phyloP scores from a whole-genome alignment of 306 rosid genomes.

The Ziziphus jujuba region DNA sequence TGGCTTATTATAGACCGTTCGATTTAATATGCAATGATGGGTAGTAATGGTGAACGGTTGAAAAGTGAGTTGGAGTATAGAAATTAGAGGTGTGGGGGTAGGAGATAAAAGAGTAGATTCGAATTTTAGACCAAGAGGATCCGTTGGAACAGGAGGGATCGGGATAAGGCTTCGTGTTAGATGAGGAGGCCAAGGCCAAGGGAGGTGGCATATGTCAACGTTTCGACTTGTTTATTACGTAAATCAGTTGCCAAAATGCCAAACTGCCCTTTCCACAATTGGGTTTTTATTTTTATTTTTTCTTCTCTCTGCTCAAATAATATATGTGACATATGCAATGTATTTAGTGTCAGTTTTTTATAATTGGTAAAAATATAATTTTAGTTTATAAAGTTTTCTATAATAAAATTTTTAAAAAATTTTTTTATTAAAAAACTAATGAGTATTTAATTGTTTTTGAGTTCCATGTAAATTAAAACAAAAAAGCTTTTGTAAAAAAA shows the following conservation, averaged over 20 bases:
- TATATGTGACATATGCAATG: too few relatives aligned
- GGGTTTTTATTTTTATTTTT: too few relatives aligned
- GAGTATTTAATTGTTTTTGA: too few relatives aligned
- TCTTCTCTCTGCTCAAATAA: too few relatives aligned
- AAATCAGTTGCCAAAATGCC: neutral
- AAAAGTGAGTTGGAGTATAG: neutral
- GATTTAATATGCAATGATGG: too few relatives aligned
- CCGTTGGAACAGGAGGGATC: neutral
- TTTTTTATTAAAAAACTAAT: too few relatives aligned
- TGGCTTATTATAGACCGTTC: neutral
- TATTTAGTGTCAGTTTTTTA: too few relatives aligned
- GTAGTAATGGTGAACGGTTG: neutral
- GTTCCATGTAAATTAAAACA: too few relatives aligned
- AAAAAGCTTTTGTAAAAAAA: too few relatives aligned
- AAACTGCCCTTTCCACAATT: neutral
- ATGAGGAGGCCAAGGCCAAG: neutral
- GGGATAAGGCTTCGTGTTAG: neutral
- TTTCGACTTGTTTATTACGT: neutral
- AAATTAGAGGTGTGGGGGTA: neutral
- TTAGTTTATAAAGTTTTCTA: too few relatives aligned
- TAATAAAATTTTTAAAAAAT: too few relatives aligned
- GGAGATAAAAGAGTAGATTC: conserved; percentile 1
- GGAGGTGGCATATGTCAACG: neutral
- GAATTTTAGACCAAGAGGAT: neutral
- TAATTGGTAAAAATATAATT: too few relatives aligned